Evolutionary conservation across 345 rosid species (phyloP).

Genomic region (Limnanthes douglasii): DNA sequence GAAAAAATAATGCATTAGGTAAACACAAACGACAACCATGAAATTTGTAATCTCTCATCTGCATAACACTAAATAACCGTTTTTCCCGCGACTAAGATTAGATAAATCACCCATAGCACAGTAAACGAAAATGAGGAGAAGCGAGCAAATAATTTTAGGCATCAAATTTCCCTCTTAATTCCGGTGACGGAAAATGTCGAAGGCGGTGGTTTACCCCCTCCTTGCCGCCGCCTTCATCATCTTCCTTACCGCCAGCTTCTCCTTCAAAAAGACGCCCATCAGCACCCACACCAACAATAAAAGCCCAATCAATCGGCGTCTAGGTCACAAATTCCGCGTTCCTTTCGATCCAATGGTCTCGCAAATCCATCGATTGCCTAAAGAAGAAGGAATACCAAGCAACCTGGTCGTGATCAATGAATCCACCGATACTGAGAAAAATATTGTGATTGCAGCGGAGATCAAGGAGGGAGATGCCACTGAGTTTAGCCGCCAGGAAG

Average conservation of each 20-base stretch:
- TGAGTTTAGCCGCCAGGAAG: conserved; percentile 16
- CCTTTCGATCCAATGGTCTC: conserved; percentile 48
- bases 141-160: not conserved
- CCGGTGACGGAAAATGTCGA: conserved; percentile 29
- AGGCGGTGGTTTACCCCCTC: conserved; percentile 44
- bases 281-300: not conserved
- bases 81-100: conserved; percentile 18
- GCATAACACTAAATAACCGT: conserved; percentile 37
- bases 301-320: conserved; percentile 24
- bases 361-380: conserved; percentile 21
- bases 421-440: too few relatives aligned
- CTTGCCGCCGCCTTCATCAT: conserved; percentile 22
- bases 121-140: not conserved
- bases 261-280: conserved; percentile 8
- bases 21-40: too few relatives aligned
- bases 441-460: conserved; percentile 4
- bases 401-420: not conserved
- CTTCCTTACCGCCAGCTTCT: conserved; percentile 12
- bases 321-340: conserved; percentile 21
- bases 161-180: not conserved
- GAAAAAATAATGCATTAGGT: too few relatives aligned
- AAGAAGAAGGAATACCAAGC: conserved; percentile 1
- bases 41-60: too few relatives aligned
- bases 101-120: too few relatives aligned
- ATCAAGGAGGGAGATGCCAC: conserved; percentile 6